Percentiles rank a stretch among this genome's conserved stretches.
phyloP scores from a whole-genome alignment of 2,329 filamentous ascomycete genomes.

The Aureobasidium sp. region DNA sequence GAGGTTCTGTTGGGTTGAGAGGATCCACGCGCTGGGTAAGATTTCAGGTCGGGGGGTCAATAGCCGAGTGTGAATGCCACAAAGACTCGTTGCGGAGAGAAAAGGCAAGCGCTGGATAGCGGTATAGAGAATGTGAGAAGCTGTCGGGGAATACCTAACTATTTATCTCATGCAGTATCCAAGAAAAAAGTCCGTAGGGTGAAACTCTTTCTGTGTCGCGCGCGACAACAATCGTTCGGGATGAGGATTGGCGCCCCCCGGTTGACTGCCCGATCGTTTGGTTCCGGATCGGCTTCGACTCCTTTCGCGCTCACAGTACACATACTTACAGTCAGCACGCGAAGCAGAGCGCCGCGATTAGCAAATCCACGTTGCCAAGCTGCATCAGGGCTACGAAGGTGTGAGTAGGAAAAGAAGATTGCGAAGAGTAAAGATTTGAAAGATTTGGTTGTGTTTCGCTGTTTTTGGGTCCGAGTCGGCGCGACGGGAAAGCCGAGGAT shows the following conservation, averaged over 20 bases:
- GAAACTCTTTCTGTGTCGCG: background rate
- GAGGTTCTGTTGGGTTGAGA: background rate
- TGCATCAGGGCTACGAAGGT: too few species aligned
- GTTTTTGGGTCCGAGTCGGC: background rate
- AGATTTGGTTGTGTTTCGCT: background rate
- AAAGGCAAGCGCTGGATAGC: background rate
- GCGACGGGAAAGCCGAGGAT: background rate
- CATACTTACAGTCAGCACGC: background rate
- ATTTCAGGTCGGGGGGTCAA: background rate
- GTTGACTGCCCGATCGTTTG: background rate
- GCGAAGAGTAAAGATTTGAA: background rate
- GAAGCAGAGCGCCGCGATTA: too few species aligned
- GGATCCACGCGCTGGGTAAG: too few species aligned
- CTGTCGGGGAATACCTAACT: background rate
- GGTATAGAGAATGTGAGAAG: background rate
- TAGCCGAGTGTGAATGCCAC: too few species aligned
- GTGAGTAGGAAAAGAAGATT: background rate
- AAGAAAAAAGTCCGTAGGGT: slow-evolving; percentile 1
- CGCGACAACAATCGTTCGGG: background rate
- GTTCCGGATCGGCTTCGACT: background rate
- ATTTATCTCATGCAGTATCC: background rate
- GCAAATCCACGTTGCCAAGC: background rate
- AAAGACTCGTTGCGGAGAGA: background rate
- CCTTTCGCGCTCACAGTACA: background rate
- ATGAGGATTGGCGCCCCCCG: background rate